Evolutionary conservation across 768 basidiomycete genomes (phyloP).

Genomic region (Serendipita sp.): DNA sequence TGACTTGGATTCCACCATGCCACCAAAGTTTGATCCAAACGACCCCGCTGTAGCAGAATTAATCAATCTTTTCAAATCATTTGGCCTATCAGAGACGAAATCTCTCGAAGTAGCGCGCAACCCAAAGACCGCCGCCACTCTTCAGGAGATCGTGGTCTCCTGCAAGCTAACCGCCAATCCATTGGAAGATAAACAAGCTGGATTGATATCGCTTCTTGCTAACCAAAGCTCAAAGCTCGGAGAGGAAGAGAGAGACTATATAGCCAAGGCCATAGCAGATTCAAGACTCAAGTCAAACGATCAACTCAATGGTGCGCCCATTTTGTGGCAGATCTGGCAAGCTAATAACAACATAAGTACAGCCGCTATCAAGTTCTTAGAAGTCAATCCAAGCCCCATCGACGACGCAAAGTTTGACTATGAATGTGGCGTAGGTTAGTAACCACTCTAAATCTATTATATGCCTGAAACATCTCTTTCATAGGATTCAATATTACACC

Average conservation of each 20-base stretch:
- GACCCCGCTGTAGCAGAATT: conserved; percentile 25
- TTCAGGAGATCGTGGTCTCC: conserved; percentile 51
- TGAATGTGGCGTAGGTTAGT: conserved; percentile 76
- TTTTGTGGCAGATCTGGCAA: not conserved
- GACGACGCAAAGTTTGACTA: conserved; percentile 56
- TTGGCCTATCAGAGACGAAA: conserved; percentile 60
- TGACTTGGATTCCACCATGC: conserved; percentile 14
- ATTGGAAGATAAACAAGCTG: conserved; percentile 64
- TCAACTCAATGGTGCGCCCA: conserved; percentile 62
- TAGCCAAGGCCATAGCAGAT: conserved; percentile 51
- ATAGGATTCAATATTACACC: conserved; percentile 65
- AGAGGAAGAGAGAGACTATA: conserved; percentile 39
- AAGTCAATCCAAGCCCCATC: conserved; percentile 40
- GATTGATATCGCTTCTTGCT: conserved; percentile 50
- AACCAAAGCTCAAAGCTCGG: conserved; percentile 46
- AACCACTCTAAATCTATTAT: not conserved
- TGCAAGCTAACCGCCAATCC: conserved; percentile 28
- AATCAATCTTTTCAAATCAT: conserved; percentile 48
- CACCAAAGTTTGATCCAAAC: conserved; percentile 23
- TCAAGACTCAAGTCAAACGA: conserved; percentile 63
- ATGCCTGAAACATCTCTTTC: not conserved
- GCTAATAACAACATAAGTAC: conserved; percentile 1
- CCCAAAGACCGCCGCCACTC: conserved; percentile 52
- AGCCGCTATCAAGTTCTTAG: conserved; percentile 68
- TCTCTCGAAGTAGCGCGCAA: conserved; percentile 71